A percentile compares a stretch with the other conserved stretches of the same genome.
These are phyloP conservation scores for Arabis alpina DNA, from an alignment of 345 rosid species.

Conservation along the genomic window DNA sequence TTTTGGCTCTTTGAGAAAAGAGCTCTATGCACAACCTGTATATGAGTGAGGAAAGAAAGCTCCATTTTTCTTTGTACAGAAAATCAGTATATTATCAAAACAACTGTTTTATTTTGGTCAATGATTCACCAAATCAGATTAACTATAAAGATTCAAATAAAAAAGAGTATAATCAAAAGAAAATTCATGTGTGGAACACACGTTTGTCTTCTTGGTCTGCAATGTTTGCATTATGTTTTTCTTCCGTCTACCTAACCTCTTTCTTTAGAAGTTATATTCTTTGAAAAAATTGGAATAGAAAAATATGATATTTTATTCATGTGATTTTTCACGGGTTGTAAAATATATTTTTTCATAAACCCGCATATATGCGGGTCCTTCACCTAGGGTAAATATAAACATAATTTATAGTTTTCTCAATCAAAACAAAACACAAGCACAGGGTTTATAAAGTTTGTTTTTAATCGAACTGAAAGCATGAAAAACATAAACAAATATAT, in stretches of 20 bases:
- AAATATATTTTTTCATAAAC: no score
- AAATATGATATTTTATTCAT: no score
- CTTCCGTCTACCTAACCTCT: no score
- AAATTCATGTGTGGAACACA: slow-evolving; percentile 22
- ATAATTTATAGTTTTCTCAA: not conserved
- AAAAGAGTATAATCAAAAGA: not conserved
- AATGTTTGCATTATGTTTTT: not conserved
- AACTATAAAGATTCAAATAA: not conserved
- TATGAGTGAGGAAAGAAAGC: not conserved
- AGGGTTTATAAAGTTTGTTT: no score
- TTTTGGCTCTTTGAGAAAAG: not conserved
- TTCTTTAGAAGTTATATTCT: no score
- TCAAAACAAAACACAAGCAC: no score
- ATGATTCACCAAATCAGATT: not conserved
- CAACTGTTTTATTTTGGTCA: slow-evolving; percentile 2
- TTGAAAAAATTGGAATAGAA: no score
- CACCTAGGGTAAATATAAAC: no score
- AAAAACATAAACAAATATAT: no score
- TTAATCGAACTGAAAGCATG: no score
- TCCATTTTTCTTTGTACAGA: not conserved
- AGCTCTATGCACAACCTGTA: not conserved
- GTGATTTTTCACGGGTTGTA: no score
- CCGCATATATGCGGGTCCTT: no score
- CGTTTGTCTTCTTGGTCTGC: slow-evolving; percentile 3
- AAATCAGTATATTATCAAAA: not conserved